Evolutionary conservation across 2,329 filamentous ascomycete genomes (phyloP).

Genomic region (Cordyceps javanica): DNA sequence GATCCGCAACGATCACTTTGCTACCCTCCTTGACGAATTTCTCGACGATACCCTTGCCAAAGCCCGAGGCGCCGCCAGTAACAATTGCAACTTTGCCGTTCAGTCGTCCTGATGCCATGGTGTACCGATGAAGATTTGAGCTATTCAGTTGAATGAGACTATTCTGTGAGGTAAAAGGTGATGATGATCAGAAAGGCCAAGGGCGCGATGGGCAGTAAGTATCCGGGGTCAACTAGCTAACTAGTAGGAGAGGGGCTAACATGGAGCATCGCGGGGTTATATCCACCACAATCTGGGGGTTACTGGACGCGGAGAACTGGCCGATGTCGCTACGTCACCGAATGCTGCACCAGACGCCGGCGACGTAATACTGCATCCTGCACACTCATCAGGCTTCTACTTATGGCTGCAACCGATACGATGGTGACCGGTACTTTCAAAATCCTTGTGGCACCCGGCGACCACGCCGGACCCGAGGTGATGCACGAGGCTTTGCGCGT

Average conservation of each 20-base stretch:
- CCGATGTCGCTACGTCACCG: not conserved
- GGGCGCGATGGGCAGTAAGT: too few species aligned
- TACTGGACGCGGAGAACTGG: too few species aligned
- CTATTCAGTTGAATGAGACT: not conserved
- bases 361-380: not conserved
- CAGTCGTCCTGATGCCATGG: conserved; percentile 24
- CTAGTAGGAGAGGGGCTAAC: not conserved
- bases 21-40: conserved; percentile 55
- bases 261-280: conserved; percentile 15
- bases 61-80: conserved; percentile 54
- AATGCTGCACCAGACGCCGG: not conserved
- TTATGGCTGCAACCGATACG: not conserved
- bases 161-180: too few species aligned
- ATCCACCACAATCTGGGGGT: not conserved
- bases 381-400: not conserved
- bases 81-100: conserved; percentile 37
- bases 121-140: not conserved
- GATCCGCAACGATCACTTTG: conserved; percentile 56
- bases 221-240: too few species aligned
- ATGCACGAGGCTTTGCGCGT: conserved; percentile 40
- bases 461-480: conserved; percentile 42
- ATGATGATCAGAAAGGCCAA: too few species aligned
- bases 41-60: conserved; percentile 55
- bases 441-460: conserved; percentile 39
- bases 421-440: conserved; percentile 14